phyloP scores from a whole-genome alignment of 2,329 filamentous ascomycete species.

The Penicillium griseofulvum region DNA sequence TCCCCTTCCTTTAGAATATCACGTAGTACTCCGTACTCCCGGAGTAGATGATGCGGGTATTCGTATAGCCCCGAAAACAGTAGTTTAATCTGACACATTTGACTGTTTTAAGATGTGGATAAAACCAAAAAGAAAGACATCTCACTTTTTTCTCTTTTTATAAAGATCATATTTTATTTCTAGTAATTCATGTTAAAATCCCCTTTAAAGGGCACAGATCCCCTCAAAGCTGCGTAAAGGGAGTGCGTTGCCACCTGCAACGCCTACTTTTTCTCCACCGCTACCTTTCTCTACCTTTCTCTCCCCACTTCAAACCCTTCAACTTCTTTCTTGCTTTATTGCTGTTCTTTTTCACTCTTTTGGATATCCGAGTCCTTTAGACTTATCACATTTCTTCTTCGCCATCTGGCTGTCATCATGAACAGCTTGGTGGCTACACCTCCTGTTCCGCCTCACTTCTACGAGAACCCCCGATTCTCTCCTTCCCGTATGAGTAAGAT shows the following conservation, averaged over 20 bases:
- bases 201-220: conserved; percentile 15
- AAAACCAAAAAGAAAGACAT: neutral
- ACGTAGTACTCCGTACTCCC: neutral
- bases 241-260: conserved; percentile 40
- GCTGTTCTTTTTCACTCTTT: conserved; percentile 10
- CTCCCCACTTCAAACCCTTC: conserved; percentile 21
- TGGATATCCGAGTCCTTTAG: conserved; percentile 2
- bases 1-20: neutral
- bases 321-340: conserved; percentile 14
- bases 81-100: neutral
- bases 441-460: conserved; percentile 62
- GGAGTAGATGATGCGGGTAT: conserved; percentile 10
- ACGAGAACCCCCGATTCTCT: conserved; percentile 59
- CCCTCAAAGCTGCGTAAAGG: conserved; percentile 21
- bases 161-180: neutral
- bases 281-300: conserved; percentile 31
- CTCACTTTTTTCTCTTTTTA: too few relatives aligned
- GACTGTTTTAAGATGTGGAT: neutral
- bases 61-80: conserved; percentile 8
- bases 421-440: conserved; percentile 60
- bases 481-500: conserved; percentile 59
- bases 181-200: neutral
- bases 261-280: conserved; percentile 32
- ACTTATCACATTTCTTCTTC: conserved; percentile 8
- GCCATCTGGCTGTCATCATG: conserved; percentile 50